Base-by-base conservation (phyloP, 1,284 basidiomycete genomes). In the Schizophyllum amplum region DNA sequence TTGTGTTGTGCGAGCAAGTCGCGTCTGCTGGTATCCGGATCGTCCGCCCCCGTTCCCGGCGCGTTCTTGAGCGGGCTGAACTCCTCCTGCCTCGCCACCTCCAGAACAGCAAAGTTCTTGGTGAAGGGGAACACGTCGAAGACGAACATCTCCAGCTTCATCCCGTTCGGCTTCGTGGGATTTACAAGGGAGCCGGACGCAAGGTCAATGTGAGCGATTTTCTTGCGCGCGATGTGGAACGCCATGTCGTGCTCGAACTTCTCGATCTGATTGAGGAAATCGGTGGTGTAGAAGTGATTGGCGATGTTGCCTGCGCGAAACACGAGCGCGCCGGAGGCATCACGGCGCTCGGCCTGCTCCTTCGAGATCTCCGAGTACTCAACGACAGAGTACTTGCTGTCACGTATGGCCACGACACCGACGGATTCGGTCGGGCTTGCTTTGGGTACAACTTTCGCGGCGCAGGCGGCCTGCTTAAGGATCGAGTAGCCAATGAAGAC, bases 71-170 rank as follows among this genome's bases (percentile, higher is more conserved):
- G 75, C 27, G 95, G 95, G 62, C 90, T 94, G 67, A 99, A 99
- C 73, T 99, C 96, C 60, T 96, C 92, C 59, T 79, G 76, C 54
- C 97, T 80, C 54, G 83, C 82, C 47, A 98, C 94, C 71, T 98
- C 95, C 69, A 98, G 76, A 26, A 98, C 92, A 47, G 88, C 83
- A 59, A 99, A 92, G 56, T 75, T 79, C 65, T 85, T 74, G 51
- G 92, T 92, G 75, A 86, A 94, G 5, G 97, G 96, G 79, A 99
- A 98, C 53, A 99, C 97, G 73, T 99, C 96, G 67, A 99, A 99
- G 54, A 99, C 90, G 74, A 99, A 99, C 73, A 98, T 79, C 73
- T 99, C 97, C 63, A 99, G 84, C 75, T 99, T 99, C 92, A 99
- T 97, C 58, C 97, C 97, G 71, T 99, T 99, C n/a, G 94, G 92